Conservation (phyloP, 768 basidiomycete species). For the Lyophyllum shimeji region DNA sequence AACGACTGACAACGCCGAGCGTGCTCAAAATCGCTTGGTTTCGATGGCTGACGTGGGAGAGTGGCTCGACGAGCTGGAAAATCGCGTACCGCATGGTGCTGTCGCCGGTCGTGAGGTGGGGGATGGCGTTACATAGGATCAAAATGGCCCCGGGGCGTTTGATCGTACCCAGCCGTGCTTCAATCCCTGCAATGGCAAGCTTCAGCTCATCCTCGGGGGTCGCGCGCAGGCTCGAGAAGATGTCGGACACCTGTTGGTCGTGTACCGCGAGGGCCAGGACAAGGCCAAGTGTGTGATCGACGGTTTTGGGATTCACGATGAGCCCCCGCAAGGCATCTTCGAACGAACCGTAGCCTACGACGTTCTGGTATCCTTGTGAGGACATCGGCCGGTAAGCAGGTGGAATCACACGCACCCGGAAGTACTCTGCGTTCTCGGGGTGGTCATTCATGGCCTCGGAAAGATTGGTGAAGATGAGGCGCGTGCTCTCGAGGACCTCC, state of each 20-base stretch:
- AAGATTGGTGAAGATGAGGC: conserved; percentile 62
- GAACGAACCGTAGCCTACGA: conserved; percentile 67
- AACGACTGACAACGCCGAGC: conserved; percentile 54
- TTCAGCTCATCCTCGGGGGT: conserved; percentile 37
- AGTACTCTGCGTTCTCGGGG: conserved; percentile 57
- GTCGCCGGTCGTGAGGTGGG: conserved; percentile 34
- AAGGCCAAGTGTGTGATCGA: conserved; percentile 62
- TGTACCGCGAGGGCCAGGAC: conserved; percentile 66
- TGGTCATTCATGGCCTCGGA: conserved; percentile 64
- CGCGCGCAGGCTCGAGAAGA: conserved; percentile 51
- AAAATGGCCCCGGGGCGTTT: conserved; percentile 59
- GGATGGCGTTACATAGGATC: conserved; percentile 55
- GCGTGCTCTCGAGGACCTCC: conserved; percentile 51
- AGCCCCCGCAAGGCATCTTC: conserved; percentile 57
- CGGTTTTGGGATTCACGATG: conserved; percentile 42
- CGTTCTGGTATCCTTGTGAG: conserved; percentile 33
- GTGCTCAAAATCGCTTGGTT: conserved; percentile 70
- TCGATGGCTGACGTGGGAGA: conserved; percentile 60
- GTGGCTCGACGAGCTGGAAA: conserved; percentile 61
- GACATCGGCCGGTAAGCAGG: neutral
- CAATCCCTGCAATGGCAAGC: conserved; percentile 38
- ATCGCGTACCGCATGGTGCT: conserved; percentile 48
- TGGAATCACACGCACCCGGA: conserved; percentile 49
- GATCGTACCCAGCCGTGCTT: conserved; percentile 48
- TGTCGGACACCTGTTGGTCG: conserved; percentile 55